Evolutionary conservation across 139 green algal species (phyloP), one percentile per base, ranked within the genome.

Genomic region (Chlamydomonas schloesseri): DNA sequence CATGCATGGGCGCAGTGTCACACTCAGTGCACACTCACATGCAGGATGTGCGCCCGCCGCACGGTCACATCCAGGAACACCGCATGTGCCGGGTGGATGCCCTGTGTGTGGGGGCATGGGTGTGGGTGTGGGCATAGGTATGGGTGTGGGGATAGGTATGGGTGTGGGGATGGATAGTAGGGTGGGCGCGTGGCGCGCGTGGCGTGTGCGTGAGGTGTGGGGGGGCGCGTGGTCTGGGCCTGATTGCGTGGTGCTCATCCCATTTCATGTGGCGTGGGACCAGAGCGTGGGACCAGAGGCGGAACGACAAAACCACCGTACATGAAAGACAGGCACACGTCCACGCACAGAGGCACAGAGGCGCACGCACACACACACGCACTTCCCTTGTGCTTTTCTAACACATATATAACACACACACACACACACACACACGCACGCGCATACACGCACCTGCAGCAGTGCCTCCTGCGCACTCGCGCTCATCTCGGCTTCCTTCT

Each of bases 401-500:
- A 31, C 67, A 72, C n/a, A 42, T 31, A 46, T 47, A 6, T 28
- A 6, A 1, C 15, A 8, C 8, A 28, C 24, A 33, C 62, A 31
- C 24, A 3, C 62, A 34, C 28, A 34, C 24, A 31, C 28, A 68
- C 60, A n/a, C 84, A n/a, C 60, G 28, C 60, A 68, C 60, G 23
- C 23, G 6, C 60, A 28, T n/a, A 68, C 60, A n/a, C 82, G 70
- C 60, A 74, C 84, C 71, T 91, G 88, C 72, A 93, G 26, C 36
- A 93, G 37, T 1, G 92, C 92, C 75, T 78, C 90, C 36, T 97
- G 87, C 53, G 89, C 89, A 15, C 87, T 92, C 37, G 88, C 37
- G 67, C 92, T 86, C 75, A 96, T 87, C 57, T 93, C 82, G 23
- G 91, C 84, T 76, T 94, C 92, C 92, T 95, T 94, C 87, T 91